A percentile compares a stretch with the other conserved stretches of the same genome.
Evolutionary conservation across 2,329 filamentous ascomycete species (phyloP).

Genomic region (Ophiostoma angusticollis): DNA sequence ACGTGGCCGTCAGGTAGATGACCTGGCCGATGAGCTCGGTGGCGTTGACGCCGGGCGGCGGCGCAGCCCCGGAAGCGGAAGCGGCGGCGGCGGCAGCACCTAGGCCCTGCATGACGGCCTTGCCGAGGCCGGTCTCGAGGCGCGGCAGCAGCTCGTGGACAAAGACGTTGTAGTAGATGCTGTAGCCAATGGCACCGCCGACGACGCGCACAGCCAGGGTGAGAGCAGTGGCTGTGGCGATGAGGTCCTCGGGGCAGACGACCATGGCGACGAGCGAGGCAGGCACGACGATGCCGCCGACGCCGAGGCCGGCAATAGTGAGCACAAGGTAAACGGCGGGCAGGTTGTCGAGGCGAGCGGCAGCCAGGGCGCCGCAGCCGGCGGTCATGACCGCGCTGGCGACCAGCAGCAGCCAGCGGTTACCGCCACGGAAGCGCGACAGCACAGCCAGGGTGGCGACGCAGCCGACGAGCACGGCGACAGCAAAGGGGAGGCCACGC

Average conservation of each 20-base stretch:
- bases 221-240: constrained; percentile 55
- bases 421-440: constrained; percentile 43
- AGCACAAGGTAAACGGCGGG: constrained; percentile 42
- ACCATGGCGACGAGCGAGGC: constrained; percentile 56
- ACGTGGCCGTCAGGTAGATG: constrained; percentile 39
- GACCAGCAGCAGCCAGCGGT: constrained; percentile 45
- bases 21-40: constrained; percentile 21
- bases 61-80: too few relatives aligned
- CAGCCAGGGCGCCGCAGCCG: constrained; percentile 41
- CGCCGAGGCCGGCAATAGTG: constrained; percentile 48
- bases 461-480: constrained; percentile 49
- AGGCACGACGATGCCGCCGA: constrained; percentile 56
- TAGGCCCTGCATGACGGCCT: constrained; percentile 29
- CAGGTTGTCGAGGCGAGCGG: constrained; percentile 39
- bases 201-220: constrained; percentile 58
- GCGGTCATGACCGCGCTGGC: constrained; percentile 53
- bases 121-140: constrained; percentile 35
- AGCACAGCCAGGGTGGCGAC: constrained; percentile 45
- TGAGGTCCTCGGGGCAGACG: constrained; percentile 56
- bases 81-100: constrained; percentile 29
- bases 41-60: constrained; percentile 2
- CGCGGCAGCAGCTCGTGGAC: constrained; percentile 30
- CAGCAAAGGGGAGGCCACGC: constrained; percentile 50
- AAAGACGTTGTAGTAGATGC: constrained; percentile 45
- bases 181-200: constrained; percentile 52